Evolutionary conservation across 1,284 basidiomycete species (phyloP).

Genomic region (Vanrija sp.): DNA sequence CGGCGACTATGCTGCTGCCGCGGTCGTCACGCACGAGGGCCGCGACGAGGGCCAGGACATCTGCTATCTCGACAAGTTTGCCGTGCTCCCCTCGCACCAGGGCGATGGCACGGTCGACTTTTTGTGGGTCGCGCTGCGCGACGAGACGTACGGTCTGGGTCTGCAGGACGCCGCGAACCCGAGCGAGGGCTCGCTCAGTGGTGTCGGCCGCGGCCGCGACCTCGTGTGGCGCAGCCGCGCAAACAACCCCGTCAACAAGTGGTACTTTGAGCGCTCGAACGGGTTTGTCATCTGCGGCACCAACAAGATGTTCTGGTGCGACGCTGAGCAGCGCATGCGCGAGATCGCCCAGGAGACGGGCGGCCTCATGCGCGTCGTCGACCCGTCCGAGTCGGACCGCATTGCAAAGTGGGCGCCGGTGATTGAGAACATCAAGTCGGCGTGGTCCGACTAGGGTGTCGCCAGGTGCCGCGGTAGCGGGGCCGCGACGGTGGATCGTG

Average conservation of each 20-base stretch:
- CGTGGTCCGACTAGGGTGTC: constrained; percentile 56
- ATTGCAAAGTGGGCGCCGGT: constrained; percentile 69
- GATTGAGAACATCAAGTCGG: constrained; percentile 71
- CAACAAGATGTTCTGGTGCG: constrained; percentile 98
- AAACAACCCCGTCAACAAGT: constrained; percentile 96
- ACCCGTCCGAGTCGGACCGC: constrained; percentile 75
- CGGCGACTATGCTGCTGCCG: constrained; percentile 93
- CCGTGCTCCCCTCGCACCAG: constrained; percentile 88
- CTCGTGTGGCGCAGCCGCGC: constrained; percentile 91
- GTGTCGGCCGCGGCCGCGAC: constrained; percentile 84
- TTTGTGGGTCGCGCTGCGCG: constrained; percentile 95
- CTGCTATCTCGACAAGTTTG: constrained; percentile 98
- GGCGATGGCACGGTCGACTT: constrained; percentile 99
- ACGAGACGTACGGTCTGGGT: constrained; percentile 96
- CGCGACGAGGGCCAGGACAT: constrained; percentile 51
- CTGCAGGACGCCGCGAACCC: constrained; percentile 91
- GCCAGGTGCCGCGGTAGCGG: not conserved
- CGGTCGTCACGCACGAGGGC: constrained; percentile 85
- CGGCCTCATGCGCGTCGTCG: constrained; percentile 63
- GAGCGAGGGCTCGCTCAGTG: constrained; percentile 80
- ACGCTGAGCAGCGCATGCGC: constrained; percentile 64
- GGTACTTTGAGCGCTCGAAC: constrained; percentile 96
- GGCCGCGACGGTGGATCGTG: not conserved
- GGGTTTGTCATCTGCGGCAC: constrained; percentile 69
- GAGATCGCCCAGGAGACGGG: constrained; percentile 37